Base-by-base conservation (phyloP, 495 filamentous ascomycete species). In the Penicillium macrosclerotiorum region DNA sequence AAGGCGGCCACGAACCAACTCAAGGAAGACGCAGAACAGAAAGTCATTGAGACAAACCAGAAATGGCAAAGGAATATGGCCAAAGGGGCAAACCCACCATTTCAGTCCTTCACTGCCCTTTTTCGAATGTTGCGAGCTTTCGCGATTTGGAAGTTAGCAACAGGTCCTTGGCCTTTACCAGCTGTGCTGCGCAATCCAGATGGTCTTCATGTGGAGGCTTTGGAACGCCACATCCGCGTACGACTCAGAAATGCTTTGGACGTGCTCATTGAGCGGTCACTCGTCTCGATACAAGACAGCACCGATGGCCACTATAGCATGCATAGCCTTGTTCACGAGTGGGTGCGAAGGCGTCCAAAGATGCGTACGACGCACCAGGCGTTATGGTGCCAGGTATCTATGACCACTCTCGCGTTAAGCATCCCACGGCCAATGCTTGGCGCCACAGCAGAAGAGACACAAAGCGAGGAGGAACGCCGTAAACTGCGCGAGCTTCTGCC, bases 301-400 rank as follows among this genome's bases (percentile, higher is more conserved):
- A 23, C 26, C 8, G 44, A 36, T 8, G 54, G 67, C 25, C 60
- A 54, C 30, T 71, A 70, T 35, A 68, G 55, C 8, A 71, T 74
- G 59, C 69, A 73, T 54, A 65, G 64, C 16, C 32, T 68, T 5
- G 59, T 72, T 3, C 68, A 74, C 30, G 47, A 32, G n/a, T 74
- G 68, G 68, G 66, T 55, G 1, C 49, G 69, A 24, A 54, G 71
- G 31, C 25, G 46, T 17, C 46, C 46, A 1, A 30, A 26, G 6
- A 67, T 68, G 59, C 51, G 40, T 6, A 42, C 50, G 2, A 20
- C 45, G 16, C 56, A 73, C 35, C 62, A 68, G 47, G 70, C 67
- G 7, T 14, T 75, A 1, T 68, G 67, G 67, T 63, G 52, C 37
- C 55, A 72, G 39, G 59, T 57, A 14, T 49, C 68, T 22, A 44